Evolutionary conservation across 2,329 filamentous ascomycete species (phyloP).

Genomic region (Nectriaceae sp.): DNA sequence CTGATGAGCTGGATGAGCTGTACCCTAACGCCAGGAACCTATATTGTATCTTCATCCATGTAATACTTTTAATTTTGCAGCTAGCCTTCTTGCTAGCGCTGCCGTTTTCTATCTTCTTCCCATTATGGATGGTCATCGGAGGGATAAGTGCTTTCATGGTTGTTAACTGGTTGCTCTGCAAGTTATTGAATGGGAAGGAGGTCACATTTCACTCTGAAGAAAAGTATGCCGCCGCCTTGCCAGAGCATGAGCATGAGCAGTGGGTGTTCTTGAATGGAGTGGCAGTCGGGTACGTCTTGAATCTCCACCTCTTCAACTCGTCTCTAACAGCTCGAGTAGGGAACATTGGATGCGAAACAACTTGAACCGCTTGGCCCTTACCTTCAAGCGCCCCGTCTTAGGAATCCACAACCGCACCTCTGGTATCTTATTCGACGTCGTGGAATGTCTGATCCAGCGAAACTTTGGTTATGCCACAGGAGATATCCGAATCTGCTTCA

Average conservation of each 20-base stretch:
- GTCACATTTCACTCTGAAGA: conserved; percentile 54
- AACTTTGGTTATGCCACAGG: conserved; percentile 71
- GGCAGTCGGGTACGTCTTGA: conserved; percentile 53
- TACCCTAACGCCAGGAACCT: conserved; percentile 59
- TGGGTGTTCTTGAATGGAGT: conserved; percentile 85
- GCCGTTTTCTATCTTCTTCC: conserved; percentile 49
- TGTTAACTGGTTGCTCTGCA: conserved; percentile 54
- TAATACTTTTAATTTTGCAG: conserved; percentile 61
- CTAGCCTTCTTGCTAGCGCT: conserved; percentile 60
- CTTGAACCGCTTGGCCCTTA: conserved; percentile 69
- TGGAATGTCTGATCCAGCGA: conserved; percentile 77
- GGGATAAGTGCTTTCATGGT: conserved; percentile 46
- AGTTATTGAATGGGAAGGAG: conserved; percentile 50
- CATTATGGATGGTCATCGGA: conserved; percentile 48
- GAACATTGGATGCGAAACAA: conserved; percentile 71
- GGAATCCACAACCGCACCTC: conserved; percentile 77
- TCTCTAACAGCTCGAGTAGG: conserved; percentile 33
- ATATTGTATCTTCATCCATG: conserved; percentile 58
- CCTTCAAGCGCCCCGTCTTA: conserved; percentile 69
- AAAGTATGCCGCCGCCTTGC: conserved; percentile 49
- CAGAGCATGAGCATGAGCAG: conserved; percentile 62
- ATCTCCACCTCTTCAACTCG: not conserved
- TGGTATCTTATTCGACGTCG: conserved; percentile 73
- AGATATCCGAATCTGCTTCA: conserved; percentile 65
- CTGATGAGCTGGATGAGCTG: conserved; percentile 64